Evolutionary conservation across 345 rosid genomes (phyloP), one percentile per base, ranked within the genome.

Genomic region (Hypericum androsaemum): DNA sequence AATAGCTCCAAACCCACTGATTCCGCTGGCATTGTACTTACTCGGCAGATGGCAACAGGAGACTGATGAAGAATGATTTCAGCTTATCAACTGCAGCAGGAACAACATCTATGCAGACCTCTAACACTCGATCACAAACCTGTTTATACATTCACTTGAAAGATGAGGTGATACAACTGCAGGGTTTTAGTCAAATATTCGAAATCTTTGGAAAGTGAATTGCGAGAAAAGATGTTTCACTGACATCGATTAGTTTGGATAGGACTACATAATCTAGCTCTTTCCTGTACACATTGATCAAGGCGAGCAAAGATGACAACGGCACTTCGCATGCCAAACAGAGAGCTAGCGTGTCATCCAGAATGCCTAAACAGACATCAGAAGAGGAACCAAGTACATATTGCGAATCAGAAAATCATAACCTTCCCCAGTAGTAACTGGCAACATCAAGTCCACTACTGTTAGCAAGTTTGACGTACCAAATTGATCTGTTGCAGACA

Each of bases 301-400:
- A 64, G 47, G 56, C 52, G 13, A 74, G 68, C 53, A 75, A 63
- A 50, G 61, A 60, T 9, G 73, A 71, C 50, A 67, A 39, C 13
- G 79, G 37, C 45, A 64, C 49, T 58, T 61, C 49, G 35, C 66
- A 52, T 12, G 66, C 70, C 52, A 46, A 32, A 22, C 66, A 71
- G 38, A 71, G 71, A 59, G 76, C 76, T 61, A 53, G 62, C 7
- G 53, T 13, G 44, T 74, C 76, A 17, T 74, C 76, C 66, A 71
- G n/a, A 47, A 74, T 64, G 50, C 79, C 76, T 71, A 48, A 52
- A 22, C 16, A 14, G 5, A 10, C 7, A 45, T 28, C 17, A 14
- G 16, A 10, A 50, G 6, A 6, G 7, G 49, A 12, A 35, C 32
- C 41, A 8, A 39, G 7, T 9, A 22, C 32, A 22, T 22, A 4